Percentiles rank a stretch among this genome's conserved stretches.
Conservation (phyloP, 441 rosid genomes). For the Eutrema salsugineum region DNA sequence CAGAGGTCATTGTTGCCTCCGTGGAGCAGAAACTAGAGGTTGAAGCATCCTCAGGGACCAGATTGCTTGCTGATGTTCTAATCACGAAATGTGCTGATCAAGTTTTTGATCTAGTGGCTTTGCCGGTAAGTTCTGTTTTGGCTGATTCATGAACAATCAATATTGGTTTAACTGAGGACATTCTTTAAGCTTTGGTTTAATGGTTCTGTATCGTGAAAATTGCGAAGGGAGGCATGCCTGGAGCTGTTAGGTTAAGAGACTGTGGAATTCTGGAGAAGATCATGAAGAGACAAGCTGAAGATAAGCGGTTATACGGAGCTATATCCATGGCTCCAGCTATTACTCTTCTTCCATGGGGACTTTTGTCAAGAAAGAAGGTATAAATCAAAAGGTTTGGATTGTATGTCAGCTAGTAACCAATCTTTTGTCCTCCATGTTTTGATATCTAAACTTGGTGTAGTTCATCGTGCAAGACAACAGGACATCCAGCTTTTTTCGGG, state of each 20-base stretch:
- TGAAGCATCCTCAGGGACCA: constrained; percentile 71
- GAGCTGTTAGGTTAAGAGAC: constrained; percentile 85
- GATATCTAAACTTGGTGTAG: constrained; percentile 52
- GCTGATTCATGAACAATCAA: neutral
- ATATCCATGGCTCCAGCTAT: constrained; percentile 94
- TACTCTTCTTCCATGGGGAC: constrained; percentile 97
- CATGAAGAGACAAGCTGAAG: constrained; percentile 72
- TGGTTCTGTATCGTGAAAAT: neutral
- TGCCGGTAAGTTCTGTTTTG: constrained; percentile 64
- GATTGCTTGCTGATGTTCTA: constrained; percentile 69
- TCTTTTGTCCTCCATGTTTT: constrained; percentile 1
- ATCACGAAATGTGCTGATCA: constrained; percentile 60
- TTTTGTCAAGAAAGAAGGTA: constrained; percentile 71
- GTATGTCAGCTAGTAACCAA: neutral
- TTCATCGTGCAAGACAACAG: constrained; percentile 67
- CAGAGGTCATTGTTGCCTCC: constrained; percentile 82
- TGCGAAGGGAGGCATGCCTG: constrained; percentile 98
- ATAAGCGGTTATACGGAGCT: constrained; percentile 76
- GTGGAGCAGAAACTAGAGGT: constrained; percentile 85
- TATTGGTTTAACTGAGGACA: neutral
- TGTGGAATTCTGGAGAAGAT: constrained; percentile 59
- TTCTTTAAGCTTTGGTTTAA: neutral
- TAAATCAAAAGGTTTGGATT: neutral
- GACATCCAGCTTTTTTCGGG: constrained; percentile 90
- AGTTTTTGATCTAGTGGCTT: constrained; percentile 79